phyloP scores from a whole-genome alignment of 2,329 filamentous ascomycete species.

The Fusarium keratoplasticum region DNA sequence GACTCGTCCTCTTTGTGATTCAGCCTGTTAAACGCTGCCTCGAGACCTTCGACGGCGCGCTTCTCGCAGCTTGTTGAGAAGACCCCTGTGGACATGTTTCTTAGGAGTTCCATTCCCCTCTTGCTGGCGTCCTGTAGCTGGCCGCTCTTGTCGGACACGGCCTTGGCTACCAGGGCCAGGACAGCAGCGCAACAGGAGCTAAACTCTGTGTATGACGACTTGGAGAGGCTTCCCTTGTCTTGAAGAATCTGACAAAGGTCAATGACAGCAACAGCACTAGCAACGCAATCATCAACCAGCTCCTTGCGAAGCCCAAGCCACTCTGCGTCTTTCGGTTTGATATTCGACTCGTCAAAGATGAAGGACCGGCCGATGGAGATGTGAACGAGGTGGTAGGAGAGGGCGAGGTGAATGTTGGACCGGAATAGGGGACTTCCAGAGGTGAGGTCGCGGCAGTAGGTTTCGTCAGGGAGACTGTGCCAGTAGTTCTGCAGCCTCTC shows the following conservation, averaged over 20 bases:
- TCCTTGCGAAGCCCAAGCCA: constrained; percentile 14
- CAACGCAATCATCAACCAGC: constrained; percentile 23
- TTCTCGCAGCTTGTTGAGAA: constrained; percentile 29
- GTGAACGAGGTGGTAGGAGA: constrained; percentile 33
- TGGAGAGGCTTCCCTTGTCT: constrained; percentile 25
- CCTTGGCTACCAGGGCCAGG: constrained; percentile 20
- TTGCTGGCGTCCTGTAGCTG: constrained; percentile 6
- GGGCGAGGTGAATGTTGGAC: constrained; percentile 36
- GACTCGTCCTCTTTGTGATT: background rate
- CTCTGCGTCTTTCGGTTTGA: background rate
- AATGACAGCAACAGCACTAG: constrained; percentile 23
- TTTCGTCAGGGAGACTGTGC: constrained; percentile 27
- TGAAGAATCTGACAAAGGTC: constrained; percentile 31
- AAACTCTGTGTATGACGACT: constrained; percentile 37
- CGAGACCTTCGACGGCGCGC: constrained; percentile 19
- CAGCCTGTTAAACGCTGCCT: constrained; percentile 15
- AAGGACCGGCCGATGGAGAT: constrained; percentile 36
- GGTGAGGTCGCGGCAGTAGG: constrained; percentile 31
- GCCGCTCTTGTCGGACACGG: constrained; percentile 11
- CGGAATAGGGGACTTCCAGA: constrained; percentile 36
- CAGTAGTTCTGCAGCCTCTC: constrained; percentile 20
- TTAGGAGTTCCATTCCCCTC: constrained; percentile 24
- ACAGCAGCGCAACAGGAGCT: constrained; percentile 37
- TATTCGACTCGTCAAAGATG: constrained; percentile 19
- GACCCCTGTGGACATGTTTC: constrained; percentile 19